Evolutionary conservation across 2,329 filamentous ascomycete species (phyloP), one percentile per base, ranked within the genome.

Genomic region (Fusarium sp.): DNA sequence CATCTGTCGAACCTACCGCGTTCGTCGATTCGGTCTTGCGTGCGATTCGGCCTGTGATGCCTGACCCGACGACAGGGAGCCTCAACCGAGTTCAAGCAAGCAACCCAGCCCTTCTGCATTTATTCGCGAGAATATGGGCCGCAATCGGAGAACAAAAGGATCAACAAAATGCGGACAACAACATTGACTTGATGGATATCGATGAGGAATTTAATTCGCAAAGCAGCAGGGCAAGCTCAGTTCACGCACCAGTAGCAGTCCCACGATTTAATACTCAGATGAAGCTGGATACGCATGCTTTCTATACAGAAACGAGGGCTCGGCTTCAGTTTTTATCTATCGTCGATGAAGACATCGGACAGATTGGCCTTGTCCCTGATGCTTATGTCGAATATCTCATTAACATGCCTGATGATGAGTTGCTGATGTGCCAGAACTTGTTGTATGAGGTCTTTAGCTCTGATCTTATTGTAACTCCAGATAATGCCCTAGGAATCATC

Each of bases 191-290:
- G 7, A 91, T 92, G 89, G 90, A 93, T 57, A 73, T 94, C 7
- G 91, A 94, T 71, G 84, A 87, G 14, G 86, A 87, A 3, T 89
- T 91, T 56, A 86, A 88, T 40, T 89, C 88, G 0, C 88, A 91
- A 68, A 81, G 81, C 53, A 89, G 85, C 65, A 83, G 82, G 24
- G 80, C 76, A 26, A 83, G 81, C 49, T 75, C 77, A 17, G 63
- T 75, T 2, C 76, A 81, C 31, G 80, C 79, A 33, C 60, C 68
- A 2, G 71, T 78, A 21, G 75, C 84, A 17, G 75, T 88, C 42
- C 82, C 88, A 42, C 83, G 87, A 19, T 80, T 81, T 21, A 82
- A 83, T 43, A 74, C 78, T 8, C 76, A 82, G 14, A 75, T 87
- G 42, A 73, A 75, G 19, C 69, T 84, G 40, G 83, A 84, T 31